Conservation (phyloP, 2,329 filamentous ascomycete species). For the Periconia sp. region DNA sequence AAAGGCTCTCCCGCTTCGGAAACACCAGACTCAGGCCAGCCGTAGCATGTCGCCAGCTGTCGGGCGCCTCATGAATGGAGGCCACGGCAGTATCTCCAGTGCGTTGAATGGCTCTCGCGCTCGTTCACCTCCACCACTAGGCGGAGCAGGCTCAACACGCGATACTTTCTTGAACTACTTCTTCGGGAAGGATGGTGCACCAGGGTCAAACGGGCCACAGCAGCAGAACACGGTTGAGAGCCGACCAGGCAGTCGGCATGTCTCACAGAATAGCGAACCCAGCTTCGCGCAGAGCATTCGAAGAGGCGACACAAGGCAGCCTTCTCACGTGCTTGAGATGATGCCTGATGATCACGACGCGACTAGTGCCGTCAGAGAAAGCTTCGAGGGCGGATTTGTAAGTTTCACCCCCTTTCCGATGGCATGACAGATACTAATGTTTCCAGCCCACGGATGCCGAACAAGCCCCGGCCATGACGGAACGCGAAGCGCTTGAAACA, state of each 20-base stretch:
- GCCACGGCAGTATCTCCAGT: conserved; percentile 57
- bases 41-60: conserved; percentile 84
- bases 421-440: conserved; percentile 17
- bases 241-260: conserved; percentile 61
- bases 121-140: conserved; percentile 61
- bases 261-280: conserved; percentile 76
- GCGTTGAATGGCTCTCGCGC: conserved; percentile 68
- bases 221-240: conserved; percentile 42
- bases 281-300: conserved; percentile 83
- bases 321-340: conserved; percentile 45
- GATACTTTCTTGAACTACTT: conserved; percentile 99
- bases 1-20: conserved; percentile 61
- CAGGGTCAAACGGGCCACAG: conserved; percentile 41
- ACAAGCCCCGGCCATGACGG: conserved; percentile 84
- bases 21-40: conserved; percentile 60
- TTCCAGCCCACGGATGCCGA: conserved; percentile 44
- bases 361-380: conserved; percentile 28
- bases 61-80: conserved; percentile 64
- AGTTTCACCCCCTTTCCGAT: conserved; percentile 37
- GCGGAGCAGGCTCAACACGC: conserved; percentile 64
- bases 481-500: conserved; percentile 95
- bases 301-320: conserved; percentile 61
- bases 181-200: conserved; percentile 86
- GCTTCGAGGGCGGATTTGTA: conserved; percentile 61
- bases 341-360: conserved; percentile 46